Evolutionary conservation across 495 filamentous ascomycete genomes (phyloP), one percentile per base, ranked within the genome.

Genomic region (Xylaria nigripes): DNA sequence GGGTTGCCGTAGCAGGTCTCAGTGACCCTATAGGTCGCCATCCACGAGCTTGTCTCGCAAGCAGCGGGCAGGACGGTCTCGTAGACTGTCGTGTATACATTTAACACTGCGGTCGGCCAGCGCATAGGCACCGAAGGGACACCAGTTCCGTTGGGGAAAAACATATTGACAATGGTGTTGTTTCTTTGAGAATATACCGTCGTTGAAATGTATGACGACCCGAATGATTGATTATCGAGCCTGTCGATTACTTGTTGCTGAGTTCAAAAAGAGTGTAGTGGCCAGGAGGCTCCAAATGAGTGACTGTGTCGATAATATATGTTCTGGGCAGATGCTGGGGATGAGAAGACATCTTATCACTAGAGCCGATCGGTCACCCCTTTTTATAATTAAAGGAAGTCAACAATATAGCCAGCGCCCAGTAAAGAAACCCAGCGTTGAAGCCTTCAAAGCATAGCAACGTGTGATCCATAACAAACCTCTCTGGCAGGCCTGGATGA

Each of bases 21-120:
- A 5, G 61, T 68, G 60, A 76, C 51, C 22, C 75, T 79, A 62
- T 79, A 79, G 4, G 71, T 74, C 23, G 70, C 67, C 36, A 65
- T 51, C 61, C 66, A 69, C 22, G 58, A 51, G 51, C 67, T 65
- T 5, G 72, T 76, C 42, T 68, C 56, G 60, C 70, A 73, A 19
- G 74, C 61, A 0, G 74, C 68, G 7, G 60, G 59, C 44, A 67
- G 61, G 38, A 61, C 58, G 25, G 72, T 72, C 50, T 68, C 67
- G 60, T 78, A 77, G 48, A 70, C 55, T 6, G 71, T 76, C 12
- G 73, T 75, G 48, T 63, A 69, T 4, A 36, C 25, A 19, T 56
- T 61, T 23, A 60, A 46, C 8, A 62, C 64, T 19, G 57, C 61
- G 21, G 61, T 53, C 25, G 56, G 50, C 48, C 55, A 58, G n/a